Conservation (phyloP, 2,329 filamentous ascomycete species). For the Leptodontidium sp. region DNA sequence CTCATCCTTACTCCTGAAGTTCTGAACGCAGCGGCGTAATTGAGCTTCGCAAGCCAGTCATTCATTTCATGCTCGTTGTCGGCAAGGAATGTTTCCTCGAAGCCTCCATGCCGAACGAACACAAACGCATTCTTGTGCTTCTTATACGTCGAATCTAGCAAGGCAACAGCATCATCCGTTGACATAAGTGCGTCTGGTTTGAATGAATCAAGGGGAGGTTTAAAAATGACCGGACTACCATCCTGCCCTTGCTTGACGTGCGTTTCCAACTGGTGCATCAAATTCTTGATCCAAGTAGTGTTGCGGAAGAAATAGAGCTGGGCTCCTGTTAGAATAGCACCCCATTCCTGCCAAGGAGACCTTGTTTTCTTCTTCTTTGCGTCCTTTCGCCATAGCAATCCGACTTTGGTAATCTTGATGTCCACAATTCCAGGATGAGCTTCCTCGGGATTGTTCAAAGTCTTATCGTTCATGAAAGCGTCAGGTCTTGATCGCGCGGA, state of each 20-base stretch:
- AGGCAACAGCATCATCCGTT: constrained; percentile 88
- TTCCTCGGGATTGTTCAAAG: constrained; percentile 83
- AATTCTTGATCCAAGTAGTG: constrained; percentile 86
- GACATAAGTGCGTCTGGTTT: constrained; percentile 95
- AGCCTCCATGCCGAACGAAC: constrained; percentile 84
- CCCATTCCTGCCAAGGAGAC: constrained; percentile 99
- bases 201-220: constrained; percentile 88
- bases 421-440: constrained; percentile 93
- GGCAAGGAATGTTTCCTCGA: constrained; percentile 90
- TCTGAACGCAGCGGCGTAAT: constrained; percentile 94
- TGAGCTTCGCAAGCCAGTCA: constrained; percentile 95
- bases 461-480: constrained; percentile 91
- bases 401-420: constrained; percentile 97
- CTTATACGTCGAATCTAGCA: constrained; percentile 86
- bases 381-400: constrained; percentile 93
- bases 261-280: constrained; percentile 87
- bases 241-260: constrained; percentile 82
- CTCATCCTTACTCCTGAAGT: constrained; percentile 91
- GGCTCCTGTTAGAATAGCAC: constrained; percentile 93
- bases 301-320: constrained; percentile 98
- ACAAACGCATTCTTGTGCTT: constrained; percentile 96
- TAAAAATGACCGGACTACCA: constrained; percentile 83
- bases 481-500: constrained; percentile 93
- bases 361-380: constrained; percentile 91
- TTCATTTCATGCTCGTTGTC: constrained; percentile 93